A percentile compares a stretch with the other conserved stretches of the same genome.
Evolutionary conservation across 306 rosid species (phyloP).

Genomic region (Glycine latifolia): DNA sequence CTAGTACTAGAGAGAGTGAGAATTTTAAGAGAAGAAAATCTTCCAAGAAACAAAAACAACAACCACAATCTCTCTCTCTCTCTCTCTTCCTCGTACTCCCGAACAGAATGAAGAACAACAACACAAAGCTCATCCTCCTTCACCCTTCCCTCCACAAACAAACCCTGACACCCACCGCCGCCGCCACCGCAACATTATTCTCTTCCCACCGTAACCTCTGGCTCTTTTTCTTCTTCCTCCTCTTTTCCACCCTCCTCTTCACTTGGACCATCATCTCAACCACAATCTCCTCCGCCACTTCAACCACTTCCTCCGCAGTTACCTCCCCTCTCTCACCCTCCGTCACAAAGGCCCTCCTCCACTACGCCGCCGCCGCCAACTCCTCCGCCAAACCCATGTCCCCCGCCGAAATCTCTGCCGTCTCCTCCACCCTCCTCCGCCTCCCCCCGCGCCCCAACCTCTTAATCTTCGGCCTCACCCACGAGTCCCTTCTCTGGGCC

Average conservation of each 20-base stretch:
- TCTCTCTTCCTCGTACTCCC: too few relatives aligned
- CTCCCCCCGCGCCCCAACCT: slow-evolving; percentile 69
- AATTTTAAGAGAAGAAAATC: too few relatives aligned
- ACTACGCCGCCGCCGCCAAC: slow-evolving; percentile 62
- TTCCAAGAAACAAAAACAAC: too few relatives aligned
- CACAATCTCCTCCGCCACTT: slow-evolving; percentile 32
- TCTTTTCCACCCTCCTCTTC: slow-evolving; percentile 66
- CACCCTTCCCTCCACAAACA: slow-evolving; percentile 52
- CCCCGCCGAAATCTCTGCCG: slow-evolving; percentile 62
- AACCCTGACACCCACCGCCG: background rate
- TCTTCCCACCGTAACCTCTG: slow-evolving; percentile 59
- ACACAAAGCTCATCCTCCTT: slow-evolving; percentile 68
- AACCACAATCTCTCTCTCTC: too few relatives aligned
- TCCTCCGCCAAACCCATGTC: slow-evolving; percentile 56
- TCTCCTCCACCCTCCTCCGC: slow-evolving; percentile 53
- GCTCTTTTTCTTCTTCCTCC: slow-evolving; percentile 67
- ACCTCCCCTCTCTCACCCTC: slow-evolving; percentile 59
- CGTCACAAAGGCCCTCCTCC: slow-evolving; percentile 77
- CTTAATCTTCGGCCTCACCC: slow-evolving; percentile 88
- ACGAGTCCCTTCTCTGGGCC: slow-evolving; percentile 88
- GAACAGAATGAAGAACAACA: slow-evolving; percentile 54
- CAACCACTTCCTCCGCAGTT: slow-evolving; percentile 27
- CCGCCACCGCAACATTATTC: background rate
- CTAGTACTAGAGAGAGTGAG: too few relatives aligned
- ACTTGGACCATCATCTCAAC: slow-evolving; percentile 67